Base-by-base conservation (phyloP, 192 early-diverging fungal species). In the Coemansia sp. region DNA sequence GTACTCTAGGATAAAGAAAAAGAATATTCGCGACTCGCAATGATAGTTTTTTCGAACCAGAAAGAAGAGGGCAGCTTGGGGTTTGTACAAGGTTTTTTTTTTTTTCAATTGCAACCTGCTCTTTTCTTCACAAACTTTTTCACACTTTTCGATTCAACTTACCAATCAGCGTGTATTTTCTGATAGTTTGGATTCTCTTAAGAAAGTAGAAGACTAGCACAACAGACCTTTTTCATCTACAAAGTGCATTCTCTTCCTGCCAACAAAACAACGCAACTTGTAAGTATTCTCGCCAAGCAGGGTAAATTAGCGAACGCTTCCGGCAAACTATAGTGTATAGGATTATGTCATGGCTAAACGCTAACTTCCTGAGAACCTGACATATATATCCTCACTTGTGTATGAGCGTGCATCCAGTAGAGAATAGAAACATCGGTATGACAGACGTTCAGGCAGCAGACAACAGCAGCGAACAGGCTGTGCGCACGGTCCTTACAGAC, bases 401-500 rank as follows among this genome's bases (percentile, higher is more conserved):
- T 44, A 4, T 44, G 12, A 9, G 9, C 16, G 38, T 44, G 16
- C 38, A 44, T 44, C 38, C 38, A 44, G 38, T 44, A 44, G 38
- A 44, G 38, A 38, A 58, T 41, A 5, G 27, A 19, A 32, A 34
- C 56, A 23, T 14, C 24, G 31, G 3, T 59, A 78, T 78, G 76
- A 57, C 76, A 56, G 76, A 78, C 38, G 60, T 63, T 8, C 62
- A 66, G 68, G 32, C 64, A 9, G 26, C 7, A 10, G 58, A 41
- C 12, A 38, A 32, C 32, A 38, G 24, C 28, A 26, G 26, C 5
- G 47, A 30, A 3, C 67, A 71, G 55, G 59, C 31, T 34, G 49
- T 83, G 26, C 79, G 60, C 56, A 84, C 85, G 26, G 83, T 84
- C 49, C 81, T 91, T 63, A 62, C 75, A 32, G 86, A 92, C 69